Conservation (phyloP, 1,284 basidiomycete species). For the Ganoderma lingzhi region DNA sequence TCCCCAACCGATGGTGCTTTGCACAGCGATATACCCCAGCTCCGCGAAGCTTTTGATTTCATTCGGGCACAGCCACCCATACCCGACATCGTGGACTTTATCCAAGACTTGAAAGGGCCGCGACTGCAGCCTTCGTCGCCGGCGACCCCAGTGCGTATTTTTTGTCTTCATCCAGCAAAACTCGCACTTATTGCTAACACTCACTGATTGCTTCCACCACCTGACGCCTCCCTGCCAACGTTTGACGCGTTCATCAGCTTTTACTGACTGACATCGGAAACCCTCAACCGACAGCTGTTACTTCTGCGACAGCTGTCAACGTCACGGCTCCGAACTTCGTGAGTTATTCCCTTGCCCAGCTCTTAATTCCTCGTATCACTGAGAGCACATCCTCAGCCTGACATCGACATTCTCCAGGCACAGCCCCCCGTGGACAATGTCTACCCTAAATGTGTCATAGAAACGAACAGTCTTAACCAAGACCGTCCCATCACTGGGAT, state of each 20-base stretch:
- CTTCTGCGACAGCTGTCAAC: conserved; percentile 5
- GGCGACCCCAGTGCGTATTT: conserved; percentile 16
- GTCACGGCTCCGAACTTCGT: conserved; percentile 7
- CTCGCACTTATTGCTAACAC: background rate
- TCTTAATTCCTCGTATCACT: background rate
- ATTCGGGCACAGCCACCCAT: conserved; percentile 17
- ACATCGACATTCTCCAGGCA: conserved; percentile 1
- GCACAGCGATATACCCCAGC: background rate
- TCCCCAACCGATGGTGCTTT: background rate
- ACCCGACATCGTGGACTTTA: conserved; percentile 26
- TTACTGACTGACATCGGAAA: background rate
- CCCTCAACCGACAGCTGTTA: conserved; percentile 1
- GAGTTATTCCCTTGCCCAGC: background rate
- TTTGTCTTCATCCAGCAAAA: background rate
- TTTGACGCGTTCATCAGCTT: conserved; percentile 6
- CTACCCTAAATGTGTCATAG: background rate
- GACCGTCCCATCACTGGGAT: background rate
- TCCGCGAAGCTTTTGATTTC: background rate
- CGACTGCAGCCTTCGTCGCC: conserved; percentile 3
- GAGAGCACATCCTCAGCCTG: too few species aligned
- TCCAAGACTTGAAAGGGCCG: conserved; percentile 15
- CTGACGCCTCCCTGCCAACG: background rate
- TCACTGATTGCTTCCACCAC: background rate
- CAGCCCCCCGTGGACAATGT: background rate
- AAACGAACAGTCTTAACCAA: background rate